A percentile compares a stretch with the other conserved stretches of the same genome.
Evolutionary conservation across 352 stramenopile species (phyloP).

Genomic region (Plasmopara viticola): DNA sequence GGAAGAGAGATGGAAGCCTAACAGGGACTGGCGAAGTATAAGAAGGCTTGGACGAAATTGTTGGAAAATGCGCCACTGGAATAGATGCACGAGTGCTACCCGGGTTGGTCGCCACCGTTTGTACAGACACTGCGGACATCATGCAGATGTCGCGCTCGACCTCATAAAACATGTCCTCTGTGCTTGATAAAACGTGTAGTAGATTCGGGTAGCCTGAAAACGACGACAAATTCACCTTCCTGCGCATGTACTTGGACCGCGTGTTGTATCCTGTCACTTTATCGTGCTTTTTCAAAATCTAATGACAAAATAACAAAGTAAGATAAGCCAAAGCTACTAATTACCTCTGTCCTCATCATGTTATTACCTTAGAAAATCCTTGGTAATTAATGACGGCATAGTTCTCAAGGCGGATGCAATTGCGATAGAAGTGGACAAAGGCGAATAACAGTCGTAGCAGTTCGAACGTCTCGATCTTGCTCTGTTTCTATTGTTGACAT

Average conservation of each 20-base stretch:
- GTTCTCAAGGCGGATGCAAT: constrained; percentile 77
- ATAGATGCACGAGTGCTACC: too few species aligned
- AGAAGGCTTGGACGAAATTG: too few species aligned
- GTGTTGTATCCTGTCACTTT: constrained; percentile 84
- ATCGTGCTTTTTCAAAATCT: constrained; percentile 83
- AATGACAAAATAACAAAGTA: not conserved
- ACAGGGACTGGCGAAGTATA: too few species aligned
- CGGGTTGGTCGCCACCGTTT: constrained; percentile 40
- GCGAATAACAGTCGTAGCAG: constrained; percentile 75
- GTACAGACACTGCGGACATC: constrained; percentile 39
- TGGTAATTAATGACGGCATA: constrained; percentile 84
- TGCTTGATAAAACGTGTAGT: constrained; percentile 70
- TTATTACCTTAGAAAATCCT: constrained; percentile 68
- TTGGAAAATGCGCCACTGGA: too few species aligned
- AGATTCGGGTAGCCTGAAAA: constrained; percentile 75
- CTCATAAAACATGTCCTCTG: constrained; percentile 74
- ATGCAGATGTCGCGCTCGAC: constrained; percentile 58
- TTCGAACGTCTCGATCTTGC: constrained; percentile 40
- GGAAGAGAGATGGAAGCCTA: too few species aligned
- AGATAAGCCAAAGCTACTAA: too few species aligned
- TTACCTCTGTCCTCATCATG: too few species aligned
- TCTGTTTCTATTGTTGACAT: constrained; percentile 21
- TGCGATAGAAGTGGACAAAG: constrained; percentile 78
- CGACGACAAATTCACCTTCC: constrained; percentile 70
- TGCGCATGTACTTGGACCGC: constrained; percentile 78